Evolutionary conservation across 441 rosid species (phyloP).

Genomic region (Gossypium schwendimanii): DNA sequence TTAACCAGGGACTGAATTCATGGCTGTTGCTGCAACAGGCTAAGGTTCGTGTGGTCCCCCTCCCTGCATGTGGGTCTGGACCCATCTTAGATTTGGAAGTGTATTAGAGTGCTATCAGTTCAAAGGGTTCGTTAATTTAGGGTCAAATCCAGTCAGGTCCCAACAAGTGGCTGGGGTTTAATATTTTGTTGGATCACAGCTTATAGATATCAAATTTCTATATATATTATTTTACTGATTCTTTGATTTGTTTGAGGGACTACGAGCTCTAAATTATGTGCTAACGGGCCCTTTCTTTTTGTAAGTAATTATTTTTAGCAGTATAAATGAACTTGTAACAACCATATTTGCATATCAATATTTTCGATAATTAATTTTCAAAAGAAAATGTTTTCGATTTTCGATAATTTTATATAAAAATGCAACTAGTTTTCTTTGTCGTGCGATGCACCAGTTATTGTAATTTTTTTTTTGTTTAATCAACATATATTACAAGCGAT

Average conservation of each 20-base stretch:
- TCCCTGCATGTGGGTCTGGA: background rate
- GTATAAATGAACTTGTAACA: no score
- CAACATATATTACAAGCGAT: no score
- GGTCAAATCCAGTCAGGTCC: background rate
- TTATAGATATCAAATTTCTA: background rate
- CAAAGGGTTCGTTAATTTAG: background rate
- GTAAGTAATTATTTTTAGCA: no score
- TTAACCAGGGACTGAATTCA: background rate
- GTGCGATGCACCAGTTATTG: no score
- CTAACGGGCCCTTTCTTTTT: background rate
- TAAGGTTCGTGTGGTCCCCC: conserved; percentile 4
- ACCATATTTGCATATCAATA: no score
- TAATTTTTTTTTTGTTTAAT: no score
- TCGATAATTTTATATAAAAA: no score
- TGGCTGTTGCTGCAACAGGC: background rate
- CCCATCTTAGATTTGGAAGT: background rate
- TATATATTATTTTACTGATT: background rate
- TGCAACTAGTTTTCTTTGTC: no score
- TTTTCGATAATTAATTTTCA: no score
- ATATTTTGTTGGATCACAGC: conserved; percentile 4
- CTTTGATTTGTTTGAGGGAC: background rate
- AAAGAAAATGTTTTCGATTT: no score
- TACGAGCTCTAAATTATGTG: background rate
- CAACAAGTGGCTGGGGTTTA: background rate
- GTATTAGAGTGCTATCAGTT: background rate